Base-by-base conservation (phyloP, 1,284 basidiomycete genomes). In the Heterobasidion parviporum region DNA sequence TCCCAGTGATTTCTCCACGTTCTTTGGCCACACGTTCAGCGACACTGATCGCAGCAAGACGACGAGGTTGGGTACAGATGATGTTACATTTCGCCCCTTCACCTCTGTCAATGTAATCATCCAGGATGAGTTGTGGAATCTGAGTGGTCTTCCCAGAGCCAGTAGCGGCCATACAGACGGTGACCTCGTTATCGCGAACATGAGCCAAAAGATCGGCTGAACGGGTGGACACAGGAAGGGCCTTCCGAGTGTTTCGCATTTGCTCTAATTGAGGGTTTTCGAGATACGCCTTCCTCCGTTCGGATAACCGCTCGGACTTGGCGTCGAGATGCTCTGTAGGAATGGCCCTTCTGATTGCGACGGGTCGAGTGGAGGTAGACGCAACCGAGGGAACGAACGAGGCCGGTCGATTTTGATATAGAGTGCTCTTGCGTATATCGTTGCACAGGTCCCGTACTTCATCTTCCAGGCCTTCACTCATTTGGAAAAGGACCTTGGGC, bases 101-200 rank as follows among this genome's bases (percentile, higher is more conserved):
- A 33, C 85, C 89, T 36, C 78, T 76, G 34, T 87, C 77, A 62
- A 94, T 95, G 66, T 79, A 88, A 53, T 91, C 81, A 66, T 98
- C 94, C 52, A 98, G 80, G 59, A 98, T 83, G 52, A 98, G 78
- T 70, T 98, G 95, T 2, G 95, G 95, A 43, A 98, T 83, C 68
- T 98, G 95, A 0, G 95, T 98, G 8, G 94, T 97, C 74, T 98
- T 98, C 8, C 95, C 95, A 0, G 93, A 97, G 47, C 95, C 94
- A 1, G 95, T 98, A 2, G 93, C 87, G 32, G 94, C 95, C 90
- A 96, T 94, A 62, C 90, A 87, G 59, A 98, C 89, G 1, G 90
- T 93, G 56, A 98, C 91, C 38, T 94, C 89, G 68, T 97, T 87
- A 44, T 83, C 73, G 45, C 79, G 75, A 62, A 98, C 84, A 60